Percentiles rank a stretch among this genome's conserved stretches.
phyloP scores from a whole-genome alignment of 257 asterid species.

The Coffea eugenioides region DNA sequence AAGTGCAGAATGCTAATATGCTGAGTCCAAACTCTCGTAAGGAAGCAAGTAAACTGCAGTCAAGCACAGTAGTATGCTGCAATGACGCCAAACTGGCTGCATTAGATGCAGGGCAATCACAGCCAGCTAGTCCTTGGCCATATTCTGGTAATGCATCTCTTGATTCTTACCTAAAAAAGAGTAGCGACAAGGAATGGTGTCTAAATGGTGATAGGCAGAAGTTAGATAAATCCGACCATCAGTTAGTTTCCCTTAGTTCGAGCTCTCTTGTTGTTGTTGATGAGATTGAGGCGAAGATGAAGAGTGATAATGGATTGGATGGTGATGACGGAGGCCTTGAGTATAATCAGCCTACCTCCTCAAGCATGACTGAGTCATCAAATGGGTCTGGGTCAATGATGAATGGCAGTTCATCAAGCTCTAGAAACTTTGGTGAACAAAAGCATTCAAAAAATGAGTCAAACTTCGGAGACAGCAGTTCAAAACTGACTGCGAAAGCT shows the following conservation, averaged over 20 bases:
- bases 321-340: conserved; percentile 37
- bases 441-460: conserved; percentile 29
- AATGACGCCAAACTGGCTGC: conserved; percentile 35
- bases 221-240: conserved; percentile 28
- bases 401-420: conserved; percentile 57
- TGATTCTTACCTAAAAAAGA: conserved; percentile 28
- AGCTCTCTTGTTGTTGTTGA: conserved; percentile 31
- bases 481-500: conserved; percentile 59
- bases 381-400: conserved; percentile 50
- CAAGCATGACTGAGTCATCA: conserved; percentile 67
- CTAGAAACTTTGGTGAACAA: conserved; percentile 39
- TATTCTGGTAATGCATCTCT: conserved; percentile 30
- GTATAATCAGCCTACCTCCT: conserved; percentile 51
- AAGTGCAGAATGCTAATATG: conserved; percentile 15
- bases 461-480: conserved; percentile 40
- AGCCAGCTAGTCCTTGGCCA: conserved; percentile 36
- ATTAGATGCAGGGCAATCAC: conserved; percentile 23
- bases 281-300: conserved; percentile 26
- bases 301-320: conserved; percentile 21
- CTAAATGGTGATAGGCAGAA: conserved; percentile 13
- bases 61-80: conserved; percentile 14
- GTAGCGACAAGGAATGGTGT: conserved; percentile 17
- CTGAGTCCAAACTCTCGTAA: conserved; percentile 9
- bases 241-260: conserved; percentile 31
- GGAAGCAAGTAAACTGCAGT: conserved; percentile 15